Conservation (phyloP, 495 filamentous ascomycete genomes). For the Mytilinidion resinicola region DNA sequence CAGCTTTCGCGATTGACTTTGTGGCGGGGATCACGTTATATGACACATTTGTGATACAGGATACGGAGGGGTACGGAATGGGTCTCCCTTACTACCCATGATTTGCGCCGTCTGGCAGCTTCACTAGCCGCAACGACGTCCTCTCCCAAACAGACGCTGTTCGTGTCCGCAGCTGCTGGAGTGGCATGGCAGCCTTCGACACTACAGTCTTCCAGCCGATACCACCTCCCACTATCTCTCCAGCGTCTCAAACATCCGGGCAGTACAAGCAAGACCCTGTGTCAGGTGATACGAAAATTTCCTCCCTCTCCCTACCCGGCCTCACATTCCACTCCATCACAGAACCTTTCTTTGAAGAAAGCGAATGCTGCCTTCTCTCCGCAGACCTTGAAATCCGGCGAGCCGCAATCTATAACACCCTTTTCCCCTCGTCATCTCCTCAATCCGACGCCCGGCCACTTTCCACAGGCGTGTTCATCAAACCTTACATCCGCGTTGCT, state of each 20-base stretch:
- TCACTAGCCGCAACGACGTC: conserved; percentile 52
- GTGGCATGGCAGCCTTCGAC: conserved; percentile 72
- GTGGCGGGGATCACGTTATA: conserved; percentile 57
- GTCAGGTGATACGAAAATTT: too few relatives aligned
- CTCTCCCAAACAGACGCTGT: conserved; percentile 58
- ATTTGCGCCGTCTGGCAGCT: conserved; percentile 54
- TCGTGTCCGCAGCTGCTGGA: conserved; percentile 70
- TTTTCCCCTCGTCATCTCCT: too few relatives aligned
- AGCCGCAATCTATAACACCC: background rate
- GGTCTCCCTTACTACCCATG: conserved; percentile 67
- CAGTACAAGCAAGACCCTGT: too few relatives aligned
- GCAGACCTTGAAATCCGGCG: conserved; percentile 48
- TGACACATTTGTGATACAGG: conserved; percentile 69
- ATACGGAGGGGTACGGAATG: conserved; percentile 60
- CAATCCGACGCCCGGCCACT: too few relatives aligned
- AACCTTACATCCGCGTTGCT: conserved; percentile 28
- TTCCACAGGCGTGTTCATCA: conserved; percentile 28
- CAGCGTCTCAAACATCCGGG: conserved; percentile 26
- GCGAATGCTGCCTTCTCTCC: conserved; percentile 72
- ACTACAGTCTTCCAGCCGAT: conserved; percentile 52
- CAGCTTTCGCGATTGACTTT: conserved; percentile 69
- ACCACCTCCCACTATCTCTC: conserved; percentile 17
- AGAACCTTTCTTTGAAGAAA: conserved; percentile 64
- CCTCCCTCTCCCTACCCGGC: background rate
- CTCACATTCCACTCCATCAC: conserved; percentile 56